phyloP scores from a whole-genome alignment of 192 early-diverging fungal genomes.

The Coemansia pectinata region DNA sequence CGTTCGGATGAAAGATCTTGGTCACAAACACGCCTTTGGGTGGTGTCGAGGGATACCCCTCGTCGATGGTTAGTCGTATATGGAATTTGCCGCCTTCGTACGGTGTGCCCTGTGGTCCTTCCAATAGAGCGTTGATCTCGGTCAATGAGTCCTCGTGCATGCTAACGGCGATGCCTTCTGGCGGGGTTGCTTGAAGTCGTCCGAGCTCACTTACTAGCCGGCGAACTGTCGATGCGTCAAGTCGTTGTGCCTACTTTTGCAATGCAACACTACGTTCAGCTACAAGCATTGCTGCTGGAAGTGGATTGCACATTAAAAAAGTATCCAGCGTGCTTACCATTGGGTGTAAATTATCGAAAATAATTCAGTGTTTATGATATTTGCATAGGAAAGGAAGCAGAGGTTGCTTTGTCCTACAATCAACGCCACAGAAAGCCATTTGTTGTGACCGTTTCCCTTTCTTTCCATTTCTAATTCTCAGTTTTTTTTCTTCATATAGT shows the following conservation, averaged over 20 bases:
- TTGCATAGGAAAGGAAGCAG: not conserved
- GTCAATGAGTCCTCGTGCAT: conserved; percentile 69
- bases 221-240: conserved; percentile 45
- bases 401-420: not conserved
- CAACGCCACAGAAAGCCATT: not conserved
- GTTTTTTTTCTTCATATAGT: not conserved
- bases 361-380: not conserved
- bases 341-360: not conserved
- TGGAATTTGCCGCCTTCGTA: conserved; percentile 80
- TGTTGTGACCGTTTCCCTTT: not conserved
- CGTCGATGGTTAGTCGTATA: conserved; percentile 66
- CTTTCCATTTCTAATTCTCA: not conserved
- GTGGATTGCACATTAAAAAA: not conserved
- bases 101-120: conserved; percentile 85
- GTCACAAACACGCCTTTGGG: conserved; percentile 89
- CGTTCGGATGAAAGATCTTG: conserved; percentile 98
- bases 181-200: conserved; percentile 59
- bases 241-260: conserved; percentile 29
- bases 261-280: not conserved
- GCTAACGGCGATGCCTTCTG: conserved; percentile 82
- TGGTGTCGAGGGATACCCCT: conserved; percentile 78
- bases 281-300: not conserved
- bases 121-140: conserved; percentile 85
- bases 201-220: conserved; percentile 62
- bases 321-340: not conserved